Base-by-base conservation (phyloP, 2,329 filamentous ascomycete species). In the Triangularia verruculosa region DNA sequence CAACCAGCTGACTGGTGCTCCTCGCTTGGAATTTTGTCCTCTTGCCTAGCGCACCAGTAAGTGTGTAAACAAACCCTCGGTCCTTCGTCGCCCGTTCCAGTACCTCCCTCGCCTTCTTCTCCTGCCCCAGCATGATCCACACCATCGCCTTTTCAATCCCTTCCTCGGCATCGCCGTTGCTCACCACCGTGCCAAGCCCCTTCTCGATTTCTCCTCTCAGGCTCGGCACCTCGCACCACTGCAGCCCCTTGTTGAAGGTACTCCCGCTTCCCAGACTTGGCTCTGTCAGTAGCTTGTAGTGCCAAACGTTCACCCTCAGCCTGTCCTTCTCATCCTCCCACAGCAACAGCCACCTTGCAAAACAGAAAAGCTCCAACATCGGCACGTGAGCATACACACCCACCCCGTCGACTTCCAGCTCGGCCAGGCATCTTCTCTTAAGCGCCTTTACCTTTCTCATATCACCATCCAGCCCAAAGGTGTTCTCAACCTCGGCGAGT, bases 11-110 rank as follows among this genome's bases (percentile, higher is more conserved):
- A 70, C 92, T 97, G 66, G 88, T 88, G 70, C 88, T 89, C 65
- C 87, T 90, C 72, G 92, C 83, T 75, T 96, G 92, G 63, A 88
- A 96, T 69, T 85, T 89, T 1, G 92, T 96, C 65, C 90, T 82
- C 77, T 93, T 98, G 15, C 95, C 95, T 68, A 99, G 77, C 22
- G 91, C 86, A 39, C 95, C 95, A 0, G 92, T 96, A 61, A 99
- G 75, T 0, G 88, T 89, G 75, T 96, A 98, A 17, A 86, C 82
- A 64, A 99, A 91, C 0, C 86, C 84, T n/a, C 88, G 89, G 34
- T 85, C 77, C 53, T 79, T 77, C 0, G 88, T 84, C 0, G 93
- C 93, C 62, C 85, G 78, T 24, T 88, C 82, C 4, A 99, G 78
- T 66, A 91, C 88, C 56, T 87, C 82, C 66, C 85, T 83, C 0